A percentile compares a stretch with the other conserved stretches of the same genome.
These are phyloP conservation scores for Misopates orontium DNA, from an alignment of 257 asterid species.

Conservation along the genomic window DNA sequence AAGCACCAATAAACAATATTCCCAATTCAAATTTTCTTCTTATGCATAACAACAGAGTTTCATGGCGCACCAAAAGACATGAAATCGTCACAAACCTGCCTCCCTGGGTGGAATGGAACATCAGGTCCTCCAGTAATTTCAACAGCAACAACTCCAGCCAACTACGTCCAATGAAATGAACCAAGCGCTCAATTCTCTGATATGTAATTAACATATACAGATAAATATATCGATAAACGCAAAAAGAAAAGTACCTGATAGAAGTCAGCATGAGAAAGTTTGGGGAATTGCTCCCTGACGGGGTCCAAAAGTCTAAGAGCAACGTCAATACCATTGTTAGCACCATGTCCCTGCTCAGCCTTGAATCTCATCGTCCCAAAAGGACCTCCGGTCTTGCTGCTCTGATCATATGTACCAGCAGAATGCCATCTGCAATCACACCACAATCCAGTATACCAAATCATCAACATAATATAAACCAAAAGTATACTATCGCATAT, in stretches of 20 bases:
- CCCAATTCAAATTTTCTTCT: background rate
- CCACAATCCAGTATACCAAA: conserved; percentile 10
- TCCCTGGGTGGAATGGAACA: conserved; percentile 83
- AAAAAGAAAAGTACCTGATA: conserved; percentile 52
- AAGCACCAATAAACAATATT: background rate
- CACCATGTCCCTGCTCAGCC: conserved; percentile 64
- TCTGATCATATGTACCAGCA: conserved; percentile 72
- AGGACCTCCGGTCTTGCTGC: conserved; percentile 79
- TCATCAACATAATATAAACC: background rate
- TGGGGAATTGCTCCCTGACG: conserved; percentile 71
- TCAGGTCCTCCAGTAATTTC: conserved; percentile 97
- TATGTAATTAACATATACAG: background rate
- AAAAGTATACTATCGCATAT: background rate
- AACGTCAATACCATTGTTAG: conserved; percentile 72
- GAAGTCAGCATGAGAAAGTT: conserved; percentile 65
- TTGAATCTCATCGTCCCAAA: conserved; percentile 82
- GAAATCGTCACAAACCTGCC: conserved; percentile 48
- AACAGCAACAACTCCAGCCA: conserved; percentile 94
- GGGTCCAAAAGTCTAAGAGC: conserved; percentile 74
- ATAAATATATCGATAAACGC: background rate
- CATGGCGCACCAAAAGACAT: background rate
- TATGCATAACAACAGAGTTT: background rate
- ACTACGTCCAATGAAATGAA: conserved; percentile 35
- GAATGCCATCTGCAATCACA: conserved; percentile 77
- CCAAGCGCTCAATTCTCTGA: background rate